A percentile compares a stretch with the other conserved stretches of the same genome.
Conservation (phyloP, 1,284 basidiomycete species). For the Sanghuangporus weigelae region DNA sequence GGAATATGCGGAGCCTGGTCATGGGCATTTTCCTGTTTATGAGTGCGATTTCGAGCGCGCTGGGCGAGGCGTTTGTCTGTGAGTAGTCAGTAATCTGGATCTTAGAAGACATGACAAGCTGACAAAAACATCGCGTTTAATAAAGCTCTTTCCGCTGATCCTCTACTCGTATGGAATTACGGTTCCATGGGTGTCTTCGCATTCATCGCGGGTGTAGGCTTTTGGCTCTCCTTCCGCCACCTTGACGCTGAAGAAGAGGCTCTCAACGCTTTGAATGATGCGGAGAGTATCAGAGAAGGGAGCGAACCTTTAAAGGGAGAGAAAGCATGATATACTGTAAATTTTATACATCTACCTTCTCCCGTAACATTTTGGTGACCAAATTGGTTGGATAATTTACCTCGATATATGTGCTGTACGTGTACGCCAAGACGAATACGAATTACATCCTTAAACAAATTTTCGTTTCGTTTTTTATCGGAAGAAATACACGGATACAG, state of each 20-base stretch:
- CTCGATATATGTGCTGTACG: too few species aligned
- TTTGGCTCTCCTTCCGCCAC: conserved; percentile 58
- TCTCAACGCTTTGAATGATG: conserved; percentile 37
- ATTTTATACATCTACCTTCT: not conserved
- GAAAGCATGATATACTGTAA: not conserved
- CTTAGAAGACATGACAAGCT: not conserved
- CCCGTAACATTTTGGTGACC: too few species aligned
- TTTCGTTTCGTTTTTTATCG: too few species aligned
- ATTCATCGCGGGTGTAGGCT: conserved; percentile 39
- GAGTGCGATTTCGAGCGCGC: conserved; percentile 55
- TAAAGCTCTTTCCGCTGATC: conserved; percentile 34
- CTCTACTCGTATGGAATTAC: conserved; percentile 51
- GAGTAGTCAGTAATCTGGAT: conserved; percentile 19
- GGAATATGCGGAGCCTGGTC: conserved; percentile 76
- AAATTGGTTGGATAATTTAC: too few species aligned
- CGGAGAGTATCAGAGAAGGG: not conserved
- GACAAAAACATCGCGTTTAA: not conserved
- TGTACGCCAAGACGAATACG: too few species aligned
- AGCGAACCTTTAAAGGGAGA: not conserved
- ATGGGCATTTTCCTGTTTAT: conserved; percentile 72
- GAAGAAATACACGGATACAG: too few species aligned
- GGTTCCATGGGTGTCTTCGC: conserved; percentile 36
- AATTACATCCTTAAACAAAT: too few species aligned
- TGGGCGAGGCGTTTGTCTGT: conserved; percentile 55
- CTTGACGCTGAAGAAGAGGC: conserved; percentile 61